phyloP scores from a whole-genome alignment of 768 basidiomycete genomes.

The Xanthoconium purpureum region DNA sequence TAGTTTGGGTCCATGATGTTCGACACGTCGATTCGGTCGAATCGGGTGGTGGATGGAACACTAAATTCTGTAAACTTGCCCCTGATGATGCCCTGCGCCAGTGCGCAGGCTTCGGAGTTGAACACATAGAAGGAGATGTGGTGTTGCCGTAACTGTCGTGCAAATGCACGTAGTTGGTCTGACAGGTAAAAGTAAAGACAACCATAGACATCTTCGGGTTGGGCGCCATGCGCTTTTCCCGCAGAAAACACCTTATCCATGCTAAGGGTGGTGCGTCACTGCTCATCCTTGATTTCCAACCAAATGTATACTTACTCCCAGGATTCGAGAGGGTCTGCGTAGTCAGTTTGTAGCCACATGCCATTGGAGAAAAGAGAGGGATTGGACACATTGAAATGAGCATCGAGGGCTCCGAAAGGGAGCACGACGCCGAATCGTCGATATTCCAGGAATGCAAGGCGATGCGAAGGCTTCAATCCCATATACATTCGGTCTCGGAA shows the following conservation, averaged over 20 bases:
- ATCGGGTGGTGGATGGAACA: conserved; percentile 27
- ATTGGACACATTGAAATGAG: conserved; percentile 42
- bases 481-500: conserved; percentile 40
- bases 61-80: conserved; percentile 14
- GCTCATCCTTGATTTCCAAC: background rate
- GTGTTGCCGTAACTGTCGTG: conserved; percentile 33
- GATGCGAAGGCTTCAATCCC: conserved; percentile 43
- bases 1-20: conserved; percentile 46
- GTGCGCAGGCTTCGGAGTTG: conserved; percentile 37
- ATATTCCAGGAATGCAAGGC: conserved; percentile 40
- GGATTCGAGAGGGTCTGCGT: conserved; percentile 44
- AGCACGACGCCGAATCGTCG: conserved; percentile 43
- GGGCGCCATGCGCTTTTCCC: conserved; percentile 39
- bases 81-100: conserved; percentile 37
- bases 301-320: conserved; percentile 42
- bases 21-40: conserved; percentile 49
- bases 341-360: conserved; percentile 41
- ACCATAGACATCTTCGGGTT: conserved; percentile 45
- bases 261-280: conserved; percentile 23
- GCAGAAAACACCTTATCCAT: conserved; percentile 38
- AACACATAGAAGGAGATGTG: conserved; percentile 35
- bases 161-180: conserved; percentile 39
- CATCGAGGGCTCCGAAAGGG: conserved; percentile 44
- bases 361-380: conserved; percentile 47
- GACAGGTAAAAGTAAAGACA: conserved; percentile 48